These are phyloP conservation scores for Scutellaria barbata DNA, from an alignment of 257 asterid genomes.

Conservation along the genomic window DNA sequence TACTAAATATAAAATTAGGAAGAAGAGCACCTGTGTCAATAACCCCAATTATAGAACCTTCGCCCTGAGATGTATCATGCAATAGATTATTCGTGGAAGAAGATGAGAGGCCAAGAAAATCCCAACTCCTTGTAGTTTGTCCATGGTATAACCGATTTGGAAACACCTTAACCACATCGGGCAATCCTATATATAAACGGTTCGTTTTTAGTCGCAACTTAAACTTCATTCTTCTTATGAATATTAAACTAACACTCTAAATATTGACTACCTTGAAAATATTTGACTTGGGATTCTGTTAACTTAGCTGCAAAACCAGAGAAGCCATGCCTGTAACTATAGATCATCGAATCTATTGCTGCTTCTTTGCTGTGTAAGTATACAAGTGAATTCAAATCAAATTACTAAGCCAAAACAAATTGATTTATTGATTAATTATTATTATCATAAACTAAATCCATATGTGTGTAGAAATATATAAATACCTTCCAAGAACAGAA, in stretches of 20 bases:
- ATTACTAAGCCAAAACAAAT: neutral
- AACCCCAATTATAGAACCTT: conserved; percentile 48
- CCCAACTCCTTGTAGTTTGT: conserved; percentile 60
- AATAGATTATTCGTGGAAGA: conserved; percentile 40
- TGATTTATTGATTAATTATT: neutral
- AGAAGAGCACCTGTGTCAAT: conserved; percentile 9
- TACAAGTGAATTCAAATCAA: neutral
- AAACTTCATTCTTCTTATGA: too few species aligned
- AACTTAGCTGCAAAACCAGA: conserved; percentile 59
- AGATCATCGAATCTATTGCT: conserved; percentile 42
- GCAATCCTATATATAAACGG: conserved; percentile 30
- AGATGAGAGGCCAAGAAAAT: conserved; percentile 47
- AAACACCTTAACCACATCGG: conserved; percentile 47
- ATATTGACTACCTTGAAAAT: conserved; percentile 34
- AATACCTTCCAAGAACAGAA: conserved; percentile 47
- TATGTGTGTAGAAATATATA: neutral
- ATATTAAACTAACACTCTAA: neutral
- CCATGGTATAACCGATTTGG: conserved; percentile 35
- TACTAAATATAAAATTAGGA: neutral
- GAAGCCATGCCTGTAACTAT: conserved; percentile 51
- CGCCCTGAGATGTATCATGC: conserved; percentile 44
- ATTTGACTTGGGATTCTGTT: conserved; percentile 41
- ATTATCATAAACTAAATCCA: neutral
- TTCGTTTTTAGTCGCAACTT: neutral
- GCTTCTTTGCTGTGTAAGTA: conserved; percentile 36